Percentiles rank a stretch among this genome's conserved stretches.
Conservation (phyloP, 148 eudicot species). For the Rhododendron kiyosumense region DNA sequence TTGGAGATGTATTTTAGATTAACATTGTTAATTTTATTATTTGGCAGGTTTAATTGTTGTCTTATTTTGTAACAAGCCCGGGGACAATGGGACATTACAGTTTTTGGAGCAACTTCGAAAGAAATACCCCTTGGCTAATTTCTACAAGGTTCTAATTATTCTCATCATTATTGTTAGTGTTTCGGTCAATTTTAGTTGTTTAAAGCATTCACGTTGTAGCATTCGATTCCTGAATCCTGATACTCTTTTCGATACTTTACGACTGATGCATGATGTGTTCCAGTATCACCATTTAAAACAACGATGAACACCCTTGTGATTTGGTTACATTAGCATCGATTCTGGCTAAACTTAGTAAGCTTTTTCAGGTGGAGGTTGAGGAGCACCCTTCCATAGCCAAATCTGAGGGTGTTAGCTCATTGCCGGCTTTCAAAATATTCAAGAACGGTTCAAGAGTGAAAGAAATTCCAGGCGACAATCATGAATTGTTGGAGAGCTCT, state of each 20-base stretch:
- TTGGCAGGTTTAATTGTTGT: constrained; percentile 46
- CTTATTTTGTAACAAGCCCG: constrained; percentile 42
- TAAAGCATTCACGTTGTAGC: not conserved
- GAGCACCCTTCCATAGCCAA: constrained; percentile 32
- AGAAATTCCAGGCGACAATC: constrained; percentile 45
- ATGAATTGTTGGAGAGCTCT: constrained; percentile 40
- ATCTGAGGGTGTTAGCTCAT: constrained; percentile 40
- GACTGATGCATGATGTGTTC: not conserved
- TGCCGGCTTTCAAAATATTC: constrained; percentile 57
- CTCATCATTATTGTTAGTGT: not conserved
- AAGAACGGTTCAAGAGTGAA: constrained; percentile 36
- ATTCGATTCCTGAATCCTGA: not conserved
- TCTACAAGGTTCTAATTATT: constrained; percentile 38
- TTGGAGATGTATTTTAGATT: not conserved
- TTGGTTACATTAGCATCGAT: too few species aligned
- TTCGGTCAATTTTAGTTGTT: not conserved
- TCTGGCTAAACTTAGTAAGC: not conserved
- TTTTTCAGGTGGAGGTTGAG: constrained; percentile 39
- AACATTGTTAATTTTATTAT: not conserved
- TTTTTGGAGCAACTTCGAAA: constrained; percentile 44
- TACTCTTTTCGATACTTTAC: not conserved
- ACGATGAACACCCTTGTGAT: not conserved
- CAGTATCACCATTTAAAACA: not conserved
- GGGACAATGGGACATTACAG: constrained; percentile 26
- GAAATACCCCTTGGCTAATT: constrained; percentile 39